Evolutionary conservation across 1,284 basidiomycete genomes (phyloP).

Genomic region (Pyrrhoderma lamaoense): DNA sequence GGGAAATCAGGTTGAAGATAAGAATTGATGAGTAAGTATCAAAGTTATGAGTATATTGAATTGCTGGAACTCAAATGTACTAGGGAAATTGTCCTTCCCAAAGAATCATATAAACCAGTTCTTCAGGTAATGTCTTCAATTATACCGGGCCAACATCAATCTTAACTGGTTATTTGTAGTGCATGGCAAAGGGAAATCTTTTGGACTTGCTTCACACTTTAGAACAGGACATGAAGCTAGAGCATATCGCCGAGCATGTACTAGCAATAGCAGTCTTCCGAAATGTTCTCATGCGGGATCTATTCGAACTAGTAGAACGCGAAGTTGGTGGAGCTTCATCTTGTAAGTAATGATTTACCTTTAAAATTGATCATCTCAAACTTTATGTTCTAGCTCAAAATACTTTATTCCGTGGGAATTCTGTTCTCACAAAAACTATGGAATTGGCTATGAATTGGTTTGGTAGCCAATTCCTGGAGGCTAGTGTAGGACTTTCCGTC

Average conservation of each 20-base stretch:
- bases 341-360: constrained; percentile 25
- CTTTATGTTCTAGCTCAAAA: constrained; percentile 42
- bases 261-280: constrained; percentile 63
- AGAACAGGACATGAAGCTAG: constrained; percentile 58
- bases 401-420: constrained; percentile 74
- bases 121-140: constrained; percentile 39
- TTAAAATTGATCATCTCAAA: not conserved
- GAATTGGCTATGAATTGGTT: constrained; percentile 72
- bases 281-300: constrained; percentile 54
- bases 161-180: not conserved
- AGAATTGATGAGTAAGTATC: constrained; percentile 65
- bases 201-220: constrained; percentile 69
- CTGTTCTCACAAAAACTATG: constrained; percentile 72
- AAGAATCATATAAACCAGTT: constrained; percentile 46
- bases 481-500: constrained; percentile 61
- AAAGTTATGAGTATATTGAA: not conserved
- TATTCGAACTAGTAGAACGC: constrained; percentile 55
- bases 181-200: constrained; percentile 39
- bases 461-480: constrained; percentile 68
- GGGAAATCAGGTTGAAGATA: constrained; percentile 66
- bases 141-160: not conserved
- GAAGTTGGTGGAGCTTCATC: constrained; percentile 53
- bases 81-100: constrained; percentile 71
- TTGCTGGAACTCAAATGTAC: not conserved
- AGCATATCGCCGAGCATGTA: constrained; percentile 49